phyloP scores from a whole-genome alignment of 2,329 filamentous ascomycete species.

The Bertia moriformis region DNA sequence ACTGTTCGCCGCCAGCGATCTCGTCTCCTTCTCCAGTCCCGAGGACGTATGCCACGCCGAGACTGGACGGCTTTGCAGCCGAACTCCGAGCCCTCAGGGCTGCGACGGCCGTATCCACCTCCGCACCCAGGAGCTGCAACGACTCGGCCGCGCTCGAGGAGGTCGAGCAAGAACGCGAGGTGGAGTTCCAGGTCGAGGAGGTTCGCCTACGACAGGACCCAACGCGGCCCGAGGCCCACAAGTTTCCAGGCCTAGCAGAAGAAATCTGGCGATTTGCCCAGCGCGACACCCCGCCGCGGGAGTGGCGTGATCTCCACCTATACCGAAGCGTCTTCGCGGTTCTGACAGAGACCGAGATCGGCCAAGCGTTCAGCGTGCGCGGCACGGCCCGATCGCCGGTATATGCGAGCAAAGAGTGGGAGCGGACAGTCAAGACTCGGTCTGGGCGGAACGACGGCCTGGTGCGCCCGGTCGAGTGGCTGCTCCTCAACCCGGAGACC shows the following conservation, averaged over 20 bases:
- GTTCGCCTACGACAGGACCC: conserved; percentile 37
- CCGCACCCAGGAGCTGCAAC: conserved; percentile 22
- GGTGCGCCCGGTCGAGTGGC: conserved; percentile 39
- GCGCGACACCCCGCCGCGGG: conserved; percentile 29
- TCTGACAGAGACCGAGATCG: conserved; percentile 18
- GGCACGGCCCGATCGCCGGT: conserved; percentile 12
- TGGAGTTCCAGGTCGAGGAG: conserved; percentile 40
- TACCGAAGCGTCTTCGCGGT: no score
- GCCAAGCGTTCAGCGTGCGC: conserved; percentile 15
- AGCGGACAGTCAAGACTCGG: conserved; percentile 21
- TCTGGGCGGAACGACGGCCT: conserved; percentile 15
- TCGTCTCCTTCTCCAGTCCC: conserved; percentile 11
- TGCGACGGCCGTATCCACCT: conserved; percentile 19
- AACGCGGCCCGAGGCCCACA: conserved; percentile 18
- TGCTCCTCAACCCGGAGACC: conserved; percentile 35
- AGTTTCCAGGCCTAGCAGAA: conserved; percentile 28
- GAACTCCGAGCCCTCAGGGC: conserved; percentile 17
- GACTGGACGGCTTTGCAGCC: conserved; percentile 13
- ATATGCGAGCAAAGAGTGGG: conserved; percentile 33
- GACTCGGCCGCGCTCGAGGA: conserved; percentile 42
- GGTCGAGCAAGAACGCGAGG: conserved; percentile 42
- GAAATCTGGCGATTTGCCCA: conserved; percentile 27
- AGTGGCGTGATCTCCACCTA: no score
- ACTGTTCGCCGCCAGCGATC: no score
- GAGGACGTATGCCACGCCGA: conserved; percentile 4